A percentile compares a stretch with the other conserved stretches of the same genome.
phyloP scores from a whole-genome alignment of 2,329 filamentous ascomycete species.

The Zymoseptoria passerinii region DNA sequence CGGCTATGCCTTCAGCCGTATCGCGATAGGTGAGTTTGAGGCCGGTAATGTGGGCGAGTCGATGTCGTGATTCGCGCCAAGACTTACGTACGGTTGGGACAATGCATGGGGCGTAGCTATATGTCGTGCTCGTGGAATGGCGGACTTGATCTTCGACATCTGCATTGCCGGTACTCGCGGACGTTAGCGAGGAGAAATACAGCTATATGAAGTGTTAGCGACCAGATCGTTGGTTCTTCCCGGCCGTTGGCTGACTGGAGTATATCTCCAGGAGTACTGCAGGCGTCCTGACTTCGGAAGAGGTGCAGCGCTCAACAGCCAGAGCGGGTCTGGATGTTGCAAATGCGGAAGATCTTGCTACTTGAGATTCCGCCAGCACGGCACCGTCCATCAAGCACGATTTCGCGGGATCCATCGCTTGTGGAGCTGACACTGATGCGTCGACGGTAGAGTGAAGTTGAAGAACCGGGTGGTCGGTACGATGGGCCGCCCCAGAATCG shows the following conservation, averaged over 20 bases:
- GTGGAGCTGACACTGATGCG: neutral
- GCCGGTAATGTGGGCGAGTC: neutral
- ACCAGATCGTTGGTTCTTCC: neutral
- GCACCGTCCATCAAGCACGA: neutral
- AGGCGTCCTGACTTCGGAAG: neutral
- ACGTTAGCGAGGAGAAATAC: neutral
- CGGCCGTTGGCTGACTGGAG: neutral
- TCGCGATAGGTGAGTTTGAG: neutral
- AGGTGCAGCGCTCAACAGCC: neutral
- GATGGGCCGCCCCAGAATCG: neutral
- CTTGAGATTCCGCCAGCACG: neutral
- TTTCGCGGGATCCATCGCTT: neutral
- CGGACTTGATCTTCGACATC: neutral
- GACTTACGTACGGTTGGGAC: neutral
- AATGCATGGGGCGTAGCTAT: neutral
- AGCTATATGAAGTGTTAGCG: neutral
- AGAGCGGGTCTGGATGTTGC: neutral
- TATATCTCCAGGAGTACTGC: neutral
- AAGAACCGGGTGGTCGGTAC: neutral
- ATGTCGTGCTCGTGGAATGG: neutral
- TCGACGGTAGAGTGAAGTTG: neutral
- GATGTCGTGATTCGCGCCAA: conserved; percentile 8
- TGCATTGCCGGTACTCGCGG: neutral
- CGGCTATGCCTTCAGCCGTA: neutral
- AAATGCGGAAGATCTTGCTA: neutral